These are phyloP conservation scores for Mycena epipterygia DNA, from an alignment of 768 basidiomycete genomes.

Conservation along the genomic window DNA sequence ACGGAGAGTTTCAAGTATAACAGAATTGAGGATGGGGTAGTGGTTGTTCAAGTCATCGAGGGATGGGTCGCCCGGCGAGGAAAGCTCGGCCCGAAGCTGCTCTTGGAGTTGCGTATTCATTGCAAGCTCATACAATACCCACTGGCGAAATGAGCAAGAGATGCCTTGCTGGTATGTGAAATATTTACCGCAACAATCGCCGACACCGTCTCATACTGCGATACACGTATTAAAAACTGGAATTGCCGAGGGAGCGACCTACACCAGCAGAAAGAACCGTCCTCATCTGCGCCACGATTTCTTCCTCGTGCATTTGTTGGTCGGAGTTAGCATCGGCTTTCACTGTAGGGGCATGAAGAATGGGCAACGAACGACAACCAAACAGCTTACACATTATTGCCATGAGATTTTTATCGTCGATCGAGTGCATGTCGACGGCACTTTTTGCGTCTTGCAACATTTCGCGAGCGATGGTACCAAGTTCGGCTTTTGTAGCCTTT, in stretches of 20 bases:
- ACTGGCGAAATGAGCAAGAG: constrained; percentile 51
- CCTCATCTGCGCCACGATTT: constrained; percentile 72
- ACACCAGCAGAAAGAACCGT: constrained; percentile 74
- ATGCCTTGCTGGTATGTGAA: background rate
- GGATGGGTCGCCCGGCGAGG: constrained; percentile 59
- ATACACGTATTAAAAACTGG: constrained; percentile 13
- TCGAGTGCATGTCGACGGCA: constrained; percentile 51
- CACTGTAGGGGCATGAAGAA: constrained; percentile 39
- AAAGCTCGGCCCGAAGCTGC: constrained; percentile 68
- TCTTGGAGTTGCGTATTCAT: constrained; percentile 64
- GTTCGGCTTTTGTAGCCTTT: constrained; percentile 63
- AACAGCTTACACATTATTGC: constrained; percentile 64
- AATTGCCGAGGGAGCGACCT: constrained; percentile 24
- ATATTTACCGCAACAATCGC: constrained; percentile 56
- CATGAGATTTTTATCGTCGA: constrained; percentile 64
- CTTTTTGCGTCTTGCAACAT: constrained; percentile 70
- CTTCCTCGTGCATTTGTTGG: constrained; percentile 59
- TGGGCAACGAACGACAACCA: background rate
- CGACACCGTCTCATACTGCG: constrained; percentile 62
- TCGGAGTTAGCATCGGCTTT: constrained; percentile 59
- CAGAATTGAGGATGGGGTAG: constrained; percentile 70
- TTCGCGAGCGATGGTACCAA: constrained; percentile 63
- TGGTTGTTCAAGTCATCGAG: constrained; percentile 65
- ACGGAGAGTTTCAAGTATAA: constrained; percentile 72
- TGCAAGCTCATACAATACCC: constrained; percentile 76